Evolutionary conservation across 106 monocot genomes (phyloP), one percentile per base, ranked within the genome.

Genomic region (Hemerocallis citrina): DNA sequence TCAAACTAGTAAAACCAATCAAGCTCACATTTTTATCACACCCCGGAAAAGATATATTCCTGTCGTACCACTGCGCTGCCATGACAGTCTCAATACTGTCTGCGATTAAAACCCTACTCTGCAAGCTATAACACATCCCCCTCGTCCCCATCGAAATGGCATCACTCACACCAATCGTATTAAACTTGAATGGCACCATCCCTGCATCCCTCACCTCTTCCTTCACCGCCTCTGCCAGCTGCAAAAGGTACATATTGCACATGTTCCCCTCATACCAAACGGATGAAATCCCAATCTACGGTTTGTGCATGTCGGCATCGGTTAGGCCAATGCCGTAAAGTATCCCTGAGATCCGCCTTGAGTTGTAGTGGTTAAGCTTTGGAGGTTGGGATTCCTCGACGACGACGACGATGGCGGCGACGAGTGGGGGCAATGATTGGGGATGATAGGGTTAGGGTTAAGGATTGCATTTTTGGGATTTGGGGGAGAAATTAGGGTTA

Each of bases 201-300:
- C 95, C 95, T 5, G 81, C 83, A 23, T 81, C 79, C 1, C 57
- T 42, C 2, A 96, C 95, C 20, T 90, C 95, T 8, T 84, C 90
- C 60, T 74, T 72, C 11, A 79, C 95, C 7, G 75, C 90, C 81
- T 86, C 95, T 31, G 95, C 80, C 55, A 96, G 85, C 19, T 22
- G 56, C 59, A 90, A 65, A 3, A 96, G 72, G 64, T 96, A 90
- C 95, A 96, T 96, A 67, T 96, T 96, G 69, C 95, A 96, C 7
- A 90, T 96, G 84, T 90, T 96, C 0, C 95, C 95, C 67, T 96
- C 95, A 67, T 90, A 96, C 95, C 95, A 96, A 12, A 96, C 90
- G 1, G 95, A 96, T 0, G 95, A 96, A 29, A 96, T 84, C 22
- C 95, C 95, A 16, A 96, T 74, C 77, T 96, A 90, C 32, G 95